These are phyloP conservation scores for Eucalyptus rudis DNA, from an alignment of 345 rosid species.

Conservation along the genomic window DNA sequence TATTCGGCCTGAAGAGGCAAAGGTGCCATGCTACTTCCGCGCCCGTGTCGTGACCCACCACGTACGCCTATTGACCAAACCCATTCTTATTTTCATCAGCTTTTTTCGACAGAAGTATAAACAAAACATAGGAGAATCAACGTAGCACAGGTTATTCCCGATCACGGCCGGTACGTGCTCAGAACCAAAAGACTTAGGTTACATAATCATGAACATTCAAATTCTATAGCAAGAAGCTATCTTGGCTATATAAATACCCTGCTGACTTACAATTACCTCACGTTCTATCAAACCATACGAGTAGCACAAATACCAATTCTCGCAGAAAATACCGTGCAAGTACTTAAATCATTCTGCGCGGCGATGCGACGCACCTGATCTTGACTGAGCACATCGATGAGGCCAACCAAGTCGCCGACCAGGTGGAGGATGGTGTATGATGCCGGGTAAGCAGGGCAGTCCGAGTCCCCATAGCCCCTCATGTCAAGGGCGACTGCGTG, in stretches of 20 bases:
- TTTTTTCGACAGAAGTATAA: neutral
- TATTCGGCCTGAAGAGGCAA: constrained; percentile 13
- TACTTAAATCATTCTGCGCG: too few species aligned
- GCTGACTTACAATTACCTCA: too few species aligned
- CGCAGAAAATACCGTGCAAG: too few species aligned
- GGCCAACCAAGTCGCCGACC: constrained; percentile 14
- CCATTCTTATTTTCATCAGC: neutral
- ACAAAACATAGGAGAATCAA: neutral
- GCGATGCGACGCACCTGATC: neutral
- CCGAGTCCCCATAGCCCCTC: constrained; percentile 15
- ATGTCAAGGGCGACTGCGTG: constrained; percentile 15
- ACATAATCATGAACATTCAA: neutral
- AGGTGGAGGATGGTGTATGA: constrained; percentile 1
- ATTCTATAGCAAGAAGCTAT: too few species aligned
- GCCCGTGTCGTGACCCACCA: constrained; percentile 3
- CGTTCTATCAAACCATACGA: too few species aligned
- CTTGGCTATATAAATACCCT: too few species aligned
- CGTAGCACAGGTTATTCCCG: neutral
- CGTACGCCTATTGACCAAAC: constrained; percentile 1
- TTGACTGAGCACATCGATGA: constrained; percentile 1
- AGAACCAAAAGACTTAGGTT: neutral
- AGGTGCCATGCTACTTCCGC: constrained; percentile 1
- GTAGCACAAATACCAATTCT: too few species aligned
- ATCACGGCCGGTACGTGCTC: neutral
- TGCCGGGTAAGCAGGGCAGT: neutral